Conservation (phyloP, 176 grass and related monocot genomes). For the Oryza meridionalis region DNA sequence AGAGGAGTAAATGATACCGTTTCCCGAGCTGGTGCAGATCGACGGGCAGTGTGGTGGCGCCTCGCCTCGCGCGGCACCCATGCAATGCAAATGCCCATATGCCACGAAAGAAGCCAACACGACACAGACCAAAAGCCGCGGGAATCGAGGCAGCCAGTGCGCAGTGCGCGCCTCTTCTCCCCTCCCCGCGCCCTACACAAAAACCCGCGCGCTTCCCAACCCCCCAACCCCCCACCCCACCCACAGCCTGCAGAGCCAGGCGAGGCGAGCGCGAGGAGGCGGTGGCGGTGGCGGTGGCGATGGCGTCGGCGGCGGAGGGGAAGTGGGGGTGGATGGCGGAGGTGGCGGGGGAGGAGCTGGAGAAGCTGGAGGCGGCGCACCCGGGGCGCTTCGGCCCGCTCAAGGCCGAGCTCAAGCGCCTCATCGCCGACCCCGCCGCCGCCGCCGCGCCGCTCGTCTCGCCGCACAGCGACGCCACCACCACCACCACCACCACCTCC, state of each 20-base stretch:
- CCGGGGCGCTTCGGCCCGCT: slow-evolving; percentile 70
- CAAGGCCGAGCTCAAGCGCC: slow-evolving; percentile 73
- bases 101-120: too few relatives aligned
- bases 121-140: too few relatives aligned
- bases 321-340: slow-evolving; percentile 68
- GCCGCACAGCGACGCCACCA: background rate
- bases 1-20: too few relatives aligned
- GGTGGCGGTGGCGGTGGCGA: background rate
- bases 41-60: too few relatives aligned
- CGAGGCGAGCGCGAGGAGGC: too few relatives aligned
- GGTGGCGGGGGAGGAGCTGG: slow-evolving; percentile 72
- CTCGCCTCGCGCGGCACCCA: too few relatives aligned
- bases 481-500: background rate
- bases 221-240: background rate
- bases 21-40: too few relatives aligned
- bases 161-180: too few relatives aligned
- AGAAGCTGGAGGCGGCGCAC: slow-evolving; percentile 71
- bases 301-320: slow-evolving; percentile 28
- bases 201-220: slow-evolving; percentile 4
- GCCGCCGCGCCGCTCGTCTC: slow-evolving; percentile 24
- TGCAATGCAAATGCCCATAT: too few relatives aligned
- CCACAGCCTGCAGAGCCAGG: too few relatives aligned
- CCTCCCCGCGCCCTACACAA: background rate
- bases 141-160: slow-evolving; percentile 12
- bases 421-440: slow-evolving; percentile 59